A percentile compares a stretch with the other conserved stretches of the same genome.
phyloP scores from a whole-genome alignment of 202 grass and related monocot genomes.

The Zizania palustris region DNA sequence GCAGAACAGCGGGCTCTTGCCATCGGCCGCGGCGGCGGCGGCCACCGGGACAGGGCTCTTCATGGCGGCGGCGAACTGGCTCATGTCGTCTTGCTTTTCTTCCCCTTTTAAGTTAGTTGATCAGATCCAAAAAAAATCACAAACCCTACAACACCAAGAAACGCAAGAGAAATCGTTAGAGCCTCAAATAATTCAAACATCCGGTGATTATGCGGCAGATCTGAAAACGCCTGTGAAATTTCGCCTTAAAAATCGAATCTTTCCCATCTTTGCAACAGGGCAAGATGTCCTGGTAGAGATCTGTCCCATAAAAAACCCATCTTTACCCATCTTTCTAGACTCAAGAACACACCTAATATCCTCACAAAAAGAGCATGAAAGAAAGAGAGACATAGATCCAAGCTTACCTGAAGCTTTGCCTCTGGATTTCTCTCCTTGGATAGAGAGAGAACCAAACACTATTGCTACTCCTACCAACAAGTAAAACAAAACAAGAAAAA shows the following conservation, averaged over 20 bases:
- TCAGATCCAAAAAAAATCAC: slow-evolving; percentile 43
- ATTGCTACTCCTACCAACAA: slow-evolving; percentile 64
- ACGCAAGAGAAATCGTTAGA: background rate
- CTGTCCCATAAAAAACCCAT: background rate
- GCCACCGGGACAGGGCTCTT: slow-evolving; percentile 62
- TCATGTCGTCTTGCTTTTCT: slow-evolving; percentile 53
- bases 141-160: slow-evolving; percentile 44
- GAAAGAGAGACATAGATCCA: background rate
- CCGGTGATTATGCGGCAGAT: background rate
- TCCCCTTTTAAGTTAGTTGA: slow-evolving; percentile 52
- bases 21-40: slow-evolving; percentile 47
- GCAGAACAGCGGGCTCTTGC: slow-evolving; percentile 77
- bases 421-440: slow-evolving; percentile 45
- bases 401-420: slow-evolving; percentile 60
- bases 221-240: background rate
- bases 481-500: slow-evolving; percentile 50
- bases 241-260: background rate
- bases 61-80: slow-evolving; percentile 73
- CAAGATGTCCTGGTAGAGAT: background rate
- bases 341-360: background rate
- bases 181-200: background rate
- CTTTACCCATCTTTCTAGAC: background rate
- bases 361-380: background rate
- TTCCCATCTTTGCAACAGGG: background rate
- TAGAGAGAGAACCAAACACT: slow-evolving; percentile 11